Percentiles rank a stretch among this genome's conserved stretches.
These are phyloP conservation scores for Penicillium arizonense DNA, from an alignment of 495 filamentous ascomycete genomes.

Conservation along the genomic window DNA sequence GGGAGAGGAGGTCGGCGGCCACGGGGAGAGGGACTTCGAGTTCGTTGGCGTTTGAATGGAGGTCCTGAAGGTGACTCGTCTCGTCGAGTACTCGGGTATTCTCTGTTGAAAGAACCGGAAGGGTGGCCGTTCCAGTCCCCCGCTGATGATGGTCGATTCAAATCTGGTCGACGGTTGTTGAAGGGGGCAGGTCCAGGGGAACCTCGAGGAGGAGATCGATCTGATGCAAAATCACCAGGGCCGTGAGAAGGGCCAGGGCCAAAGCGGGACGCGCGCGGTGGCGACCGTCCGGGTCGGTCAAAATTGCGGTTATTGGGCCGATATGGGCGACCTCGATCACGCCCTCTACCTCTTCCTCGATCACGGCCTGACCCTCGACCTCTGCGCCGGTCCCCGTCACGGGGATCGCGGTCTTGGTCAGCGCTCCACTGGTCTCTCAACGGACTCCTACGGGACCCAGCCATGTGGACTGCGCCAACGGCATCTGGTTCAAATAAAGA, in stretches of 20 bases:
- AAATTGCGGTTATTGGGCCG: slow-evolving; percentile 32
- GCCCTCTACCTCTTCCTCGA: slow-evolving; percentile 33
- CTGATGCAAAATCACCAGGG: slow-evolving; percentile 30
- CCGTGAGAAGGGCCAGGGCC: slow-evolving; percentile 30
- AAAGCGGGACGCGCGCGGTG: slow-evolving; percentile 34
- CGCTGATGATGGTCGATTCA: slow-evolving; percentile 12
- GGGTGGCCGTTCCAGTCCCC: slow-evolving; percentile 18
- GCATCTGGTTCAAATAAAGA: slow-evolving; percentile 37
- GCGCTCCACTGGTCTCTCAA: slow-evolving; percentile 59
- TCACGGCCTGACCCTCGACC: slow-evolving; percentile 41
- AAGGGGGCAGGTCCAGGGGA: slow-evolving; percentile 27
- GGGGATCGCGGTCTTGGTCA: slow-evolving; percentile 42
- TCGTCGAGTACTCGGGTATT: slow-evolving; percentile 19
- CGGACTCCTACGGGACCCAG: slow-evolving; percentile 57
- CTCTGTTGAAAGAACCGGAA: slow-evolving; percentile 22
- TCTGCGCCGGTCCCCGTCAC: slow-evolving; percentile 36
- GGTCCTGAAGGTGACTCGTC: slow-evolving; percentile 34
- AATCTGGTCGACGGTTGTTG: slow-evolving; percentile 14
- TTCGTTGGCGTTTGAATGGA: slow-evolving; percentile 44
- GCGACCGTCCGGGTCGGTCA: slow-evolving; percentile 33
- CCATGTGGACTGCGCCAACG: slow-evolving; percentile 48
- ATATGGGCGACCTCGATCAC: slow-evolving; percentile 32
- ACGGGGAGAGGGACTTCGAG: slow-evolving; percentile 46
- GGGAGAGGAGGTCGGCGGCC: slow-evolving; percentile 21
- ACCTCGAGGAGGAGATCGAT: slow-evolving; percentile 29